phyloP scores from a whole-genome alignment of 225 moss, liverwort and hornwort genomes.

The Antitrichia curtipendula region DNA sequence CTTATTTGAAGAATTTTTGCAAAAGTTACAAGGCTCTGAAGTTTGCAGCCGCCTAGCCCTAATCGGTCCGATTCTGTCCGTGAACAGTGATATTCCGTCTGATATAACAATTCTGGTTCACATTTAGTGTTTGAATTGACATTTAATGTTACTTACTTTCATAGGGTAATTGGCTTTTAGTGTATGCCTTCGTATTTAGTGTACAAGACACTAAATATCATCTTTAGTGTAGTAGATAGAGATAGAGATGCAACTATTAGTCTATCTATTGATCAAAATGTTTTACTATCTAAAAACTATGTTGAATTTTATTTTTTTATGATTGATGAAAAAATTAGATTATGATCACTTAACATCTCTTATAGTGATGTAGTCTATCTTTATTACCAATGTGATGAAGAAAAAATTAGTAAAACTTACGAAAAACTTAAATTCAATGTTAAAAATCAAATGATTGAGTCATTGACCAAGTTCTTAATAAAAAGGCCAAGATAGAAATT shows the following conservation, averaged over 20 bases:
- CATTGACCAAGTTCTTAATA: not conserved
- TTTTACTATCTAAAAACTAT: not conserved
- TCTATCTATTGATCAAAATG: not conserved
- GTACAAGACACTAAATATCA: too few relatives aligned
- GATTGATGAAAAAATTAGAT: not conserved
- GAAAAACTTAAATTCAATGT: not conserved
- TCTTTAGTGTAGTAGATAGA: not conserved
- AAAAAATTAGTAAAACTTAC: not conserved
- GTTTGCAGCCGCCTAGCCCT: too few relatives aligned
- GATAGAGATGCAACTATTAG: not conserved
- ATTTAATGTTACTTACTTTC: too few relatives aligned
- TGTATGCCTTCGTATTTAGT: too few relatives aligned
- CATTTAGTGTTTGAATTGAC: too few relatives aligned
- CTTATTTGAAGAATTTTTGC: too few relatives aligned
- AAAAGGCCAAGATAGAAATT: not conserved
- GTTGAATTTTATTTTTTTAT: not conserved
- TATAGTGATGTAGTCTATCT: not conserved
- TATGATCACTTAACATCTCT: not conserved
- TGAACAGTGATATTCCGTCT: too few relatives aligned
- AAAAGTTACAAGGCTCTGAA: too few relatives aligned
- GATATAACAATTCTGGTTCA: too few relatives aligned
- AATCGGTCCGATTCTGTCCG: too few relatives aligned
- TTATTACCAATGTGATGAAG: not conserved
- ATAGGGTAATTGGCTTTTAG: too few relatives aligned
- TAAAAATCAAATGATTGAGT: too few relatives aligned